Conservation (phyloP, 2,329 filamentous ascomycete species). For the Ilyonectria robusta region DNA sequence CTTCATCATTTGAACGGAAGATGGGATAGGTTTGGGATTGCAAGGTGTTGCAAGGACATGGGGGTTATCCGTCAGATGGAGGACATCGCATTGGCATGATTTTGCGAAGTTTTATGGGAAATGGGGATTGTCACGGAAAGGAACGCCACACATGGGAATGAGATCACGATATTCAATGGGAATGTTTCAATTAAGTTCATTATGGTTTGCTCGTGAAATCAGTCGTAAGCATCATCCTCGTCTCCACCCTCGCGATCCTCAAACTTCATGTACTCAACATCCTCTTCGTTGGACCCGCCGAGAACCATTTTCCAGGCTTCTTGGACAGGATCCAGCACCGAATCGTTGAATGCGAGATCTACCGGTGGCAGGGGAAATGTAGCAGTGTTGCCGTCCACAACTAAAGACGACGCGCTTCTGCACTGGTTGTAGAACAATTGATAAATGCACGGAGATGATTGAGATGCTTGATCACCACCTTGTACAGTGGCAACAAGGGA, state of each 20-base stretch:
- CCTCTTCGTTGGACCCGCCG: slow-evolving; percentile 62
- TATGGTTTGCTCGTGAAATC: slow-evolving; percentile 16
- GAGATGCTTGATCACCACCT: slow-evolving; percentile 42
- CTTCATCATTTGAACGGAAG: not conserved
- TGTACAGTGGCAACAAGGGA: slow-evolving; percentile 56
- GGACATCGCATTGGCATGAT: not conserved
- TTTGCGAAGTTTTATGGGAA: not conserved
- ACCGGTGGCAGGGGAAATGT: slow-evolving; percentile 71
- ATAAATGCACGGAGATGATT: slow-evolving; percentile 60
- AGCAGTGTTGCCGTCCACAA: slow-evolving; percentile 61
- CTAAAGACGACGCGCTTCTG: slow-evolving; percentile 45
- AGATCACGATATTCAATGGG: slow-evolving; percentile 8
- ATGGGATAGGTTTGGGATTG: slow-evolving; percentile 7
- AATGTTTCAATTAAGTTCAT: slow-evolving; percentile 19
- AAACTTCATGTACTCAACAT: slow-evolving; percentile 80
- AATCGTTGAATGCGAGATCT: slow-evolving; percentile 83
- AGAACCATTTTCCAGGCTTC: slow-evolving; percentile 78
- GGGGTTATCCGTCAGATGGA: not conserved
- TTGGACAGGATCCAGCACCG: slow-evolving; percentile 75
- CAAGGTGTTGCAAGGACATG: not conserved
- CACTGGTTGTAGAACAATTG: slow-evolving; percentile 70
- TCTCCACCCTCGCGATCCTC: slow-evolving; percentile 77
- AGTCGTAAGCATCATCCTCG: slow-evolving; percentile 70
- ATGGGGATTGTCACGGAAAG: not conserved
- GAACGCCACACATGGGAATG: slow-evolving; percentile 10